phyloP scores from a whole-genome alignment of 306 rosid genomes.

The Urtica urens region DNA sequence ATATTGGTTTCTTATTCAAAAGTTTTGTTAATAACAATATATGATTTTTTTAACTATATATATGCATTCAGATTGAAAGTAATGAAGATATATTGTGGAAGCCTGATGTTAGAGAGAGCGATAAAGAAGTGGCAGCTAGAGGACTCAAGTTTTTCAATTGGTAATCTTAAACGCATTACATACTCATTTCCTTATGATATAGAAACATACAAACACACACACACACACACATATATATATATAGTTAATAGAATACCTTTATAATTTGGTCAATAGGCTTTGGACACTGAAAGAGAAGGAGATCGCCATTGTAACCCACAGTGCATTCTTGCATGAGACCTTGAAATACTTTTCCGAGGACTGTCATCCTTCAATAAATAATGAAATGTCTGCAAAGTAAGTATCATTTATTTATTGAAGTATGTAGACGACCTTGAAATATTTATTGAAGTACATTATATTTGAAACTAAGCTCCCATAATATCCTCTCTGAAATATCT shows the following conservation, averaged over 20 bases:
- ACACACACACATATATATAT: neutral
- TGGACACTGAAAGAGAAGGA: constrained; percentile 84
- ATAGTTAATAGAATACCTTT: too few species aligned
- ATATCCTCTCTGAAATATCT: neutral
- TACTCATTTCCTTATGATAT: too few species aligned
- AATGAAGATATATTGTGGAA: constrained; percentile 69
- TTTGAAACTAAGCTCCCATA: neutral
- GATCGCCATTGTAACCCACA: constrained; percentile 73
- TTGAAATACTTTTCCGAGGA: constrained; percentile 58
- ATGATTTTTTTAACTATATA: constrained; percentile 9
- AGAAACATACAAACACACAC: neutral
- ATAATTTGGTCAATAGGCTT: constrained; percentile 31
- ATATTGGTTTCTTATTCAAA: constrained; percentile 2
- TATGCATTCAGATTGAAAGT: constrained; percentile 49
- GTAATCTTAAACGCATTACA: too few species aligned
- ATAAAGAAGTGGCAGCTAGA: constrained; percentile 66
- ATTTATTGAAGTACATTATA: neutral
- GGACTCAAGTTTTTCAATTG: constrained; percentile 71
- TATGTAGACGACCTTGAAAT: neutral
- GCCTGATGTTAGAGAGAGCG: constrained; percentile 59
- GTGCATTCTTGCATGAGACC: constrained; percentile 56
- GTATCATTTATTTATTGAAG: neutral
- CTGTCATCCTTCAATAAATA: constrained; percentile 57
- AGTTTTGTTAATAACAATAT: constrained; percentile 9
- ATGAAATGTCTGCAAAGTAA: constrained; percentile 53